These are phyloP conservation scores for Penicillium simplicissimum DNA, from an alignment of 495 filamentous ascomycete genomes.

Conservation along the genomic window DNA sequence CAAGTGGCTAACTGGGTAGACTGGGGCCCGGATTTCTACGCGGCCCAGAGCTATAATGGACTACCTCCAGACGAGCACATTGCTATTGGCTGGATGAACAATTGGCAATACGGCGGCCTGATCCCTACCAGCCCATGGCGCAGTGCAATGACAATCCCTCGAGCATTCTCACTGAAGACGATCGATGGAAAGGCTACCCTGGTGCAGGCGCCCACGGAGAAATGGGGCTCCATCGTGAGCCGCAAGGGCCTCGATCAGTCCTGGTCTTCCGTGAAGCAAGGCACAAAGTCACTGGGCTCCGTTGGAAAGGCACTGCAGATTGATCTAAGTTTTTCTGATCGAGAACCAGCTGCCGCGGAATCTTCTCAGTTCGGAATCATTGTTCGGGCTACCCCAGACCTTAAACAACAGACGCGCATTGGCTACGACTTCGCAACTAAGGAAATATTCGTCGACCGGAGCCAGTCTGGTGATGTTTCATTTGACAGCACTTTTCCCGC, in stretches of 20 bases:
- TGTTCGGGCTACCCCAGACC: constrained; percentile 24
- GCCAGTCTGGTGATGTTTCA: constrained; percentile 25
- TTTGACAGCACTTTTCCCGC: constrained; percentile 33
- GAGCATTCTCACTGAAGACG: constrained; percentile 37
- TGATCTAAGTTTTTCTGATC: constrained; percentile 26
- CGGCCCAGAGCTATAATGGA: constrained; percentile 54
- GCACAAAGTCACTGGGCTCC: neutral
- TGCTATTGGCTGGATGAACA: constrained; percentile 59
- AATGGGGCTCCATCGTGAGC: constrained; percentile 17
- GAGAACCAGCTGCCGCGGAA: neutral
- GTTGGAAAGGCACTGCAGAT: constrained; percentile 26
- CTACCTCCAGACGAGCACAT: constrained; percentile 39
- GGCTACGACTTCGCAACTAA: constrained; percentile 47
- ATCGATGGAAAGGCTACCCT: constrained; percentile 20
- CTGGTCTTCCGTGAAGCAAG: neutral
- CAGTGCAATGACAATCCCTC: constrained; percentile 51
- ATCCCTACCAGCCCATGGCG: constrained; percentile 50
- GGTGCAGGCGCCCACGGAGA: constrained; percentile 27
- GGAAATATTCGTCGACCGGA: constrained; percentile 34
- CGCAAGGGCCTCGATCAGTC: constrained; percentile 11
- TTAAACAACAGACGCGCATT: constrained; percentile 43
- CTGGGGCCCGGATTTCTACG: constrained; percentile 61
- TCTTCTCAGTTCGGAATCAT: constrained; percentile 28
- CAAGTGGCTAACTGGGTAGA: constrained; percentile 43
- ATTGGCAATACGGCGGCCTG: constrained; percentile 54